Evolutionary conservation across 192 early-diverging fungal genomes (phyloP).

Genomic region (Entomortierella parvispora): DNA sequence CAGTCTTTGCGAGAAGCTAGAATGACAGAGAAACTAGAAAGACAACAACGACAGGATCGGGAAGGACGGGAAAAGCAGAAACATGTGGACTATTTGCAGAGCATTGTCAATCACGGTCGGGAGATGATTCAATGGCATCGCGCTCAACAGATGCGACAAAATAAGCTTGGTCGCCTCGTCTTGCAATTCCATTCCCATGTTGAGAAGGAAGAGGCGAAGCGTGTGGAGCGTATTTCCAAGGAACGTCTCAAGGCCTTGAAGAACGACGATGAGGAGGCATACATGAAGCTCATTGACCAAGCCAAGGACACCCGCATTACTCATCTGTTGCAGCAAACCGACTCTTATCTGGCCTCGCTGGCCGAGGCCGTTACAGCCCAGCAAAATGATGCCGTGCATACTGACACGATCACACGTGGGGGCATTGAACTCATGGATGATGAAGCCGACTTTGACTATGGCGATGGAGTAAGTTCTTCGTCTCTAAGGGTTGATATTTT

Average conservation of each 20-base stretch:
- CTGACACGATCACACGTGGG: conserved; percentile 50
- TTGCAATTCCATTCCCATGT: conserved; percentile 82
- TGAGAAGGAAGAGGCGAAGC: conserved; percentile 95
- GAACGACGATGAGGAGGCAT: conserved; percentile 98
- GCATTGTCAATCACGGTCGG: conserved; percentile 78
- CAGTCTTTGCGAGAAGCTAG: conserved; percentile 85
- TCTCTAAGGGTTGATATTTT: conserved; percentile 21
- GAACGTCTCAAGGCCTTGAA: conserved; percentile 98
- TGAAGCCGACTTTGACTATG: conserved; percentile 52
- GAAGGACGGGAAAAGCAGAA: conserved; percentile 88
- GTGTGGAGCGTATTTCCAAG: conserved; percentile 81
- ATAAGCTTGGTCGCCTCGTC: conserved; percentile 81
- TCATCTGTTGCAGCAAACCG: conserved; percentile 91
- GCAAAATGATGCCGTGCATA: conserved; percentile 65
- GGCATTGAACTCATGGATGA: conserved; percentile 65
- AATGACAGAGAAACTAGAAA: conserved; percentile 90
- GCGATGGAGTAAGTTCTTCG: conserved; percentile 31
- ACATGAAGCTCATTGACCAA: conserved; percentile 93
- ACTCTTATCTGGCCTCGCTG: conserved; percentile 84
- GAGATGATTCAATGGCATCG: conserved; percentile 75
- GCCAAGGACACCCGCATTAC: conserved; percentile 97
- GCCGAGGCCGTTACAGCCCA: conserved; percentile 91
- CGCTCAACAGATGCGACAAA: conserved; percentile 71
- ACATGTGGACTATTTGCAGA: conserved; percentile 81
- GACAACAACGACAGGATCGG: conserved; percentile 85